phyloP scores from a whole-genome alignment of 2,329 filamentous ascomycete species.

The Fusarium verticillioides region DNA sequence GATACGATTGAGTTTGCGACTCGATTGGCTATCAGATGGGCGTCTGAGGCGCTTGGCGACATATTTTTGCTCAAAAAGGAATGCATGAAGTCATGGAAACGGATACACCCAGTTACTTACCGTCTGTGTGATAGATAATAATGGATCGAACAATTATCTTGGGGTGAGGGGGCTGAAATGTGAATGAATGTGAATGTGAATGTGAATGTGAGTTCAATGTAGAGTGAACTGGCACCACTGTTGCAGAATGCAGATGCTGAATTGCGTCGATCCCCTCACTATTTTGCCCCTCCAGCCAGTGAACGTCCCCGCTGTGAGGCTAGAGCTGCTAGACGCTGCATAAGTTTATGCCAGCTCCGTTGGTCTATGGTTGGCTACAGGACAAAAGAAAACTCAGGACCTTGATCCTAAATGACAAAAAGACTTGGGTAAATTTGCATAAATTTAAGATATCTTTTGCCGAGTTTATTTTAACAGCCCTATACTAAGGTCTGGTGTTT shows the following conservation, averaged over 20 bases:
- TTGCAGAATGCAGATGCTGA: slow-evolving; percentile 33
- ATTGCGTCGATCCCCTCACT: slow-evolving; percentile 43
- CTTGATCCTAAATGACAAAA: no score
- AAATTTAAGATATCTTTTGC: no score
- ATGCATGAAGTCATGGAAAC: slow-evolving; percentile 52
- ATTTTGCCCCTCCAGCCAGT: slow-evolving; percentile 24
- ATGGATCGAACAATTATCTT: slow-evolving; percentile 13
- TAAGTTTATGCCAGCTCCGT: slow-evolving; percentile 36
- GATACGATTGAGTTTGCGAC: slow-evolving; percentile 23
- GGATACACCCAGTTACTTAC: slow-evolving; percentile 7
- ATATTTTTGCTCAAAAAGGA: slow-evolving; percentile 47
- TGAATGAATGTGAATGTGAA: neutral
- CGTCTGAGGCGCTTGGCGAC: slow-evolving; percentile 42
- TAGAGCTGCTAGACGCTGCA: slow-evolving; percentile 37
- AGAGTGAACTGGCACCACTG: slow-evolving; percentile 45
- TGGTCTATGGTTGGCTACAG: neutral
- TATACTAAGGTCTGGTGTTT: no score
- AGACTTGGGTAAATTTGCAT: no score
- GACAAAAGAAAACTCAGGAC: no score
- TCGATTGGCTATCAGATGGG: slow-evolving; percentile 38
- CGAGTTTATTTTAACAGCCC: no score
- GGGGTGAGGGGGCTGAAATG: slow-evolving; percentile 30
- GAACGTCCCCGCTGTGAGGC: slow-evolving; percentile 33
- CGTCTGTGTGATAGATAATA: neutral
- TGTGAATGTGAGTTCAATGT: neutral